Conservation (phyloP, 192 early-diverging fungal genomes). For the Mortierella antarctica region DNA sequence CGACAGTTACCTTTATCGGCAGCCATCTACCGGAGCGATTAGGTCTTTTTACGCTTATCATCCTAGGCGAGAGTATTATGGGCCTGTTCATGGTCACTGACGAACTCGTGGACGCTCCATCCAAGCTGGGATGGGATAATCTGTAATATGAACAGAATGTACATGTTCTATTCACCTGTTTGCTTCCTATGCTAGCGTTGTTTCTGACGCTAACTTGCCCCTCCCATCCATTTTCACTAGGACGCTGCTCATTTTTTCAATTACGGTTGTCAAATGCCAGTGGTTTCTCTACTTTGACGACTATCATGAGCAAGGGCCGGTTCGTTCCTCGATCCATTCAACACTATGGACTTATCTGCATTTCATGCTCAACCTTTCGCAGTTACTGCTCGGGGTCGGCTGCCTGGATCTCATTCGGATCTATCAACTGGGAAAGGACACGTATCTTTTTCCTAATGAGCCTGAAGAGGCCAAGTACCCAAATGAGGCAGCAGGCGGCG, state of each 20-base stretch:
- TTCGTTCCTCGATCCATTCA: conserved; percentile 26
- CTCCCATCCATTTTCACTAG: conserved; percentile 9
- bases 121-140: conserved; percentile 57
- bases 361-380: conserved; percentile 62
- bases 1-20: conserved; percentile 52
- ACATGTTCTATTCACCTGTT: not conserved
- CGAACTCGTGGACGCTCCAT: conserved; percentile 29
- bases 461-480: not conserved
- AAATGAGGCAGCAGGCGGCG: conserved; percentile 3
- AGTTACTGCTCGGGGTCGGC: conserved; percentile 60
- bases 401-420: conserved; percentile 56
- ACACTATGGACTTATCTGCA: conserved; percentile 59
- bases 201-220: conserved; percentile 13
- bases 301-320: conserved; percentile 55
- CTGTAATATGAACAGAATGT: conserved; percentile 1
- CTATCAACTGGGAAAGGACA: conserved; percentile 14
- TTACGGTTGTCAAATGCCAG: conserved; percentile 57
- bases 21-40: conserved; percentile 62
- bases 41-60: conserved; percentile 60
- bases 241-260: conserved; percentile 55
- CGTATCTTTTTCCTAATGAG: not conserved
- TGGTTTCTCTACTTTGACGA: conserved; percentile 68
- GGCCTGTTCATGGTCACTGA: conserved; percentile 31
- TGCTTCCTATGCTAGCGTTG: not conserved
- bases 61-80: conserved; percentile 52